These are phyloP conservation scores for Bryopsis sp. DNA, from an alignment of 139 green algal species.

Conservation along the genomic window DNA sequence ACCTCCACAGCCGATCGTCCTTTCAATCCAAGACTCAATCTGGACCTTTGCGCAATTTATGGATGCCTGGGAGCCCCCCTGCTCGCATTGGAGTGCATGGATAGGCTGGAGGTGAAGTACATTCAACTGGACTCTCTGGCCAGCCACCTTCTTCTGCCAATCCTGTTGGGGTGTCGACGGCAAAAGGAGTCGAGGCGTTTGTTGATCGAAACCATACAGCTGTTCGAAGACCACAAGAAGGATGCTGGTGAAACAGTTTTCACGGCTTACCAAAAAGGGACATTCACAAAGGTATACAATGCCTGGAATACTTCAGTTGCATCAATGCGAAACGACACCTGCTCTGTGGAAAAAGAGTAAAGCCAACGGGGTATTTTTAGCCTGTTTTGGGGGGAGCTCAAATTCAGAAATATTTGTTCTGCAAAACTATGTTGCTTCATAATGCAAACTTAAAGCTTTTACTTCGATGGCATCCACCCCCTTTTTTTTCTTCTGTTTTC, in stretches of 20 bases:
- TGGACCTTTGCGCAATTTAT: slow-evolving; percentile 43
- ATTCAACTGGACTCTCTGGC: slow-evolving; percentile 62
- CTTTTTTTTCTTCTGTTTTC: too few relatives aligned
- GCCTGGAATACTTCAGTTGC: too few relatives aligned
- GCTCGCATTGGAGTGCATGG: slow-evolving; percentile 27
- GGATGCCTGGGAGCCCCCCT: slow-evolving; percentile 40
- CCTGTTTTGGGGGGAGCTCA: not conserved
- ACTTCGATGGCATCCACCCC: not conserved
- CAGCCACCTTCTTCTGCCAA: slow-evolving; percentile 51
- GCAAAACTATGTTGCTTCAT: not conserved
- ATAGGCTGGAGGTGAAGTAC: slow-evolving; percentile 55
- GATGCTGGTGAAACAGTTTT: slow-evolving; percentile 60
- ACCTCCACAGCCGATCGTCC: slow-evolving; percentile 32
- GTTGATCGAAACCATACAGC: not conserved
- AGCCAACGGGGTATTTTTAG: not conserved
- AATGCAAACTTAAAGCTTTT: not conserved
- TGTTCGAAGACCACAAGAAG: slow-evolving; percentile 60
- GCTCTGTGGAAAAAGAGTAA: too few relatives aligned
- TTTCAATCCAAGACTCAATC: slow-evolving; percentile 39
- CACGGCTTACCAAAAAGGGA: slow-evolving; percentile 51
- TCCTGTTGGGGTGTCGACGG: slow-evolving; percentile 26
- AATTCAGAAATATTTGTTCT: not conserved
- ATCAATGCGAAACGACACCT: too few relatives aligned
- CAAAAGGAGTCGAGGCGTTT: not conserved
- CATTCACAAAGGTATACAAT: slow-evolving; percentile 57